A percentile compares a stretch with the other conserved stretches of the same genome.
Conservation (phyloP, 1,139 yeast genomes). For the Citeromyces hawaiiensis region DNA sequence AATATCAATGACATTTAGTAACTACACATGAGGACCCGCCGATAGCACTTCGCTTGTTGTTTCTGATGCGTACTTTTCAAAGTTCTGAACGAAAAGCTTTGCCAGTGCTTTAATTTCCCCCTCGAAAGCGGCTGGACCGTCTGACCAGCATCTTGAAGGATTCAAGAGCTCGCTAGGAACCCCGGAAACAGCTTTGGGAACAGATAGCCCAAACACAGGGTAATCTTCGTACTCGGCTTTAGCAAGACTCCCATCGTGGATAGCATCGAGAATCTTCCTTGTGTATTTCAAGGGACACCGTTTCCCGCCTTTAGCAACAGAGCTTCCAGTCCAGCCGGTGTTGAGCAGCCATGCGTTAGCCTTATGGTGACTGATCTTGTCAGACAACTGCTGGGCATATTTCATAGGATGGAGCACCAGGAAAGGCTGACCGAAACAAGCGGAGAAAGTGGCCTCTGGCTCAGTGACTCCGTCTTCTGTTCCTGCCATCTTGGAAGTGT, state of each 20-base stretch:
- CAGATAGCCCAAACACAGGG: slow-evolving; percentile 77
- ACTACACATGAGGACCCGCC: slow-evolving; percentile 60
- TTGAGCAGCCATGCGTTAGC: slow-evolving; percentile 94
- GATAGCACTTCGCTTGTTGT: slow-evolving; percentile 81
- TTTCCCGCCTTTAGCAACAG: slow-evolving; percentile 88
- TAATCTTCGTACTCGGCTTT: slow-evolving; percentile 72
- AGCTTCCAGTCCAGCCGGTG: slow-evolving; percentile 98
- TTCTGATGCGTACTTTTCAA: slow-evolving; percentile 69
- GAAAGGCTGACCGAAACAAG: slow-evolving; percentile 99
- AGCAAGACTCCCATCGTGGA: slow-evolving; percentile 82
- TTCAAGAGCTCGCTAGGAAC: slow-evolving; percentile 82
- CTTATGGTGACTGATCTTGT: slow-evolving; percentile 79
- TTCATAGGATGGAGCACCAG: slow-evolving; percentile 96
- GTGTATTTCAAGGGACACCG: slow-evolving; percentile 98
- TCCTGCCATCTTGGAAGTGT: slow-evolving; percentile 99
- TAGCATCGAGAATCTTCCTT: slow-evolving; percentile 90
- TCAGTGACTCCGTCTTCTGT: slow-evolving; percentile 98
- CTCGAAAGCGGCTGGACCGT: slow-evolving; percentile 53
- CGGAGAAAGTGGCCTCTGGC: slow-evolving; percentile 96
- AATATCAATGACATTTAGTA: neutral
- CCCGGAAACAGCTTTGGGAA: slow-evolving; percentile 71
- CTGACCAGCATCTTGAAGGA: slow-evolving; percentile 79
- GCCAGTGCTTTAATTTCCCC: slow-evolving; percentile 68
- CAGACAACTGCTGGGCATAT: slow-evolving; percentile 93
- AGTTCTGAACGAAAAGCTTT: slow-evolving; percentile 70